These are phyloP conservation scores for Globisporangium nagaii DNA, from an alignment of 352 stramenopile species.

Conservation along the genomic window DNA sequence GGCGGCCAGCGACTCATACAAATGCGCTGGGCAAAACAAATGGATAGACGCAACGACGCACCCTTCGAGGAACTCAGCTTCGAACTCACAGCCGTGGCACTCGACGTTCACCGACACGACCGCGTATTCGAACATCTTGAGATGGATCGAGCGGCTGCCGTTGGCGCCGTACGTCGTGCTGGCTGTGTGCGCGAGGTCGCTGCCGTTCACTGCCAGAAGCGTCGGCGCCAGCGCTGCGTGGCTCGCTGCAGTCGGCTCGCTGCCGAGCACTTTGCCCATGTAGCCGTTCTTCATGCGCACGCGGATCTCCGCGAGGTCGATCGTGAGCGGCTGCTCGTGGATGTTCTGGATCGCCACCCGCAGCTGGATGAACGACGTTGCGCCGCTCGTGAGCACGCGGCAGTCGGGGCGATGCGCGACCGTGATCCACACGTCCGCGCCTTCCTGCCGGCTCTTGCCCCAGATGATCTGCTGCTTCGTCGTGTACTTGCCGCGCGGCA, in stretches of 20 bases:
- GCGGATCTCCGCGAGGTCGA: conserved; percentile 58
- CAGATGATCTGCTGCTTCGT: conserved; percentile 66
- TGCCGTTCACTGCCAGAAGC: conserved; percentile 53
- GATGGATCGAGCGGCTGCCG: conserved; percentile 25
- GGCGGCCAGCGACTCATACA: too few species aligned
- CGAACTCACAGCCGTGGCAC: conserved; percentile 66
- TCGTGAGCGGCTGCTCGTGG: conserved; percentile 35
- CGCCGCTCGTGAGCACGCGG: conserved; percentile 26
- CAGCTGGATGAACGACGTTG: conserved; percentile 49
- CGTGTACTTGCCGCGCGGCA: conserved; percentile 61
- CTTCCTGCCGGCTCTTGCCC: conserved; percentile 55
- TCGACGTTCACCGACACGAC: conserved; percentile 58
- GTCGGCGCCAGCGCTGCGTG: conserved; percentile 29
- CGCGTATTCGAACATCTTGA: conserved; percentile 64
- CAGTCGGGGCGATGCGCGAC: conserved; percentile 68
- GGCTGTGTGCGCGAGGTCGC: conserved; percentile 20
- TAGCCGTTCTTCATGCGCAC: conserved; percentile 67
- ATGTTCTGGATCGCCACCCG: conserved; percentile 70
- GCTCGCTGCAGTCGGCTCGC: conserved; percentile 10
- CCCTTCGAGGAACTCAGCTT: conserved; percentile 69
- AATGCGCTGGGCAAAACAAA: too few species aligned
- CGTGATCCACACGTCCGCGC: conserved; percentile 69
- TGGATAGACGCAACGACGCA: conserved; percentile 25
- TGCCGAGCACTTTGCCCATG: conserved; percentile 37
- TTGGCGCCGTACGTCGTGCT: conserved; percentile 1